A percentile compares a stretch with the other conserved stretches of the same genome.
phyloP scores from a whole-genome alignment of 441 rosid species.

The Lepidium campestre region DNA sequence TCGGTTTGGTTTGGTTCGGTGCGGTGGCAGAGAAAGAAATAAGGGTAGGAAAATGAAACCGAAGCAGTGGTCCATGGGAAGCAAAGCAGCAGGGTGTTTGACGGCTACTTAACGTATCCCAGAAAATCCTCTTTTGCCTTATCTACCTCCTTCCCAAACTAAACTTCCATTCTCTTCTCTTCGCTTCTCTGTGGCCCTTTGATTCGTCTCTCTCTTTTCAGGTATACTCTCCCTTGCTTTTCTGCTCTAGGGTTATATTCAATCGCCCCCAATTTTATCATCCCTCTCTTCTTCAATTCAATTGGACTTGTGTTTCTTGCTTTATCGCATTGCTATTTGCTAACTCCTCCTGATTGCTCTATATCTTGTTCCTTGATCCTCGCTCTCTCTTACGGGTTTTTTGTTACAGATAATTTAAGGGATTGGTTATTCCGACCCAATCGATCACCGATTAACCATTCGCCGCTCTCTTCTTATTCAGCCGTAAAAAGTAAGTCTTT shows the following conservation, averaged over 20 bases:
- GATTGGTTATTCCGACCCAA: background rate
- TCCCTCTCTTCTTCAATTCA: conserved; percentile 6
- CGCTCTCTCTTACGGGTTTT: background rate
- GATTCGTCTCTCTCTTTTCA: conserved; percentile 1
- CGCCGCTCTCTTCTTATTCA: conserved; percentile 2
- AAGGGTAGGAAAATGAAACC: conserved; percentile 8
- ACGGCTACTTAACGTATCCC: conserved; percentile 23
- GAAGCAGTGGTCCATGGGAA: conserved; percentile 22
- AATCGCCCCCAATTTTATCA: conserved; percentile 2
- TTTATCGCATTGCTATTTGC: conserved; percentile 15
- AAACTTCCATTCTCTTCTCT: background rate
- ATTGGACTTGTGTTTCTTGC: conserved; percentile 3
- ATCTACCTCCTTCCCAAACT: conserved; percentile 4
- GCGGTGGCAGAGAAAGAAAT: background rate
- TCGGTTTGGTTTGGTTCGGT: background rate
- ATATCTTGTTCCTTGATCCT: conserved; percentile 5
- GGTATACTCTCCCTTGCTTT: conserved; percentile 15
- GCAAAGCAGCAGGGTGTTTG: conserved; percentile 22
- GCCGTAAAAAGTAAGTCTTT: background rate
- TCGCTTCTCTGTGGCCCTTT: background rate
- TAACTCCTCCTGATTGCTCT: background rate
- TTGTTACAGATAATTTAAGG: conserved; percentile 1
- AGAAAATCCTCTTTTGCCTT: conserved; percentile 6
- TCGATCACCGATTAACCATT: background rate
- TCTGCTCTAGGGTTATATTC: conserved; percentile 24